Conservation (phyloP, 352 stramenopile genomes). For the Pythium phragmiticola region DNA sequence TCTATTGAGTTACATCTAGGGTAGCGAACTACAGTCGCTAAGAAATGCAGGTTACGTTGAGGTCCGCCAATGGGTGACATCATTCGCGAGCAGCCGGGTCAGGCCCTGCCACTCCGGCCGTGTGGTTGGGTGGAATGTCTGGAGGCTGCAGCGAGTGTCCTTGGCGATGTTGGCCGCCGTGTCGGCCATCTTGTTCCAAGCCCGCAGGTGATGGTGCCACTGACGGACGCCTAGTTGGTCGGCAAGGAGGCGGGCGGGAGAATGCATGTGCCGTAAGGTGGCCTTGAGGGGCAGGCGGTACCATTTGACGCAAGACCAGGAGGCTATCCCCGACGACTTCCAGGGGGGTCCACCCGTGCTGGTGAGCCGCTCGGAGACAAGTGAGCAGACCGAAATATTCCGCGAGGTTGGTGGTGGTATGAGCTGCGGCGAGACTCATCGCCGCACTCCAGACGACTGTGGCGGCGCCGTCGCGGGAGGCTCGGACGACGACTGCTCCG, state of each 20-base stretch:
- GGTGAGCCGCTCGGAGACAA: background rate
- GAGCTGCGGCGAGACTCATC: background rate
- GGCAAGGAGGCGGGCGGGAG: background rate
- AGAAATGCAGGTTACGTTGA: no score
- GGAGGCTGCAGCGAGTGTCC: no score
- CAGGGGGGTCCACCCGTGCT: background rate
- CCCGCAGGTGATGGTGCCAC: slow-evolving; percentile 8
- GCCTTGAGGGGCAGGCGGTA: background rate
- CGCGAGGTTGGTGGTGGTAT: slow-evolving; percentile 15
- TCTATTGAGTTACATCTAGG: background rate
- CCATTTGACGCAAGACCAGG: slow-evolving; percentile 4
- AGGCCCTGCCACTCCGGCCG: no score
- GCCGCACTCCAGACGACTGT: slow-evolving; percentile 10
- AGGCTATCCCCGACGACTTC: slow-evolving; percentile 3
- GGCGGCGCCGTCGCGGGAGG: background rate
- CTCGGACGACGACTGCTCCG: background rate
- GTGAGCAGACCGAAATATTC: slow-evolving; percentile 14
- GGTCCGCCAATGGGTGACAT: no score
- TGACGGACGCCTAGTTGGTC: background rate
- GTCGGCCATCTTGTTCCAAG: no score
- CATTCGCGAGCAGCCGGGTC: background rate
- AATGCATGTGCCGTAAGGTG: background rate
- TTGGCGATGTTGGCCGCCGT: no score
- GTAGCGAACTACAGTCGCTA: no score
- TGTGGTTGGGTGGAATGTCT: no score